phyloP scores from a whole-genome alignment of 495 filamentous ascomycete species.

The Geoglossum glabrum region DNA sequence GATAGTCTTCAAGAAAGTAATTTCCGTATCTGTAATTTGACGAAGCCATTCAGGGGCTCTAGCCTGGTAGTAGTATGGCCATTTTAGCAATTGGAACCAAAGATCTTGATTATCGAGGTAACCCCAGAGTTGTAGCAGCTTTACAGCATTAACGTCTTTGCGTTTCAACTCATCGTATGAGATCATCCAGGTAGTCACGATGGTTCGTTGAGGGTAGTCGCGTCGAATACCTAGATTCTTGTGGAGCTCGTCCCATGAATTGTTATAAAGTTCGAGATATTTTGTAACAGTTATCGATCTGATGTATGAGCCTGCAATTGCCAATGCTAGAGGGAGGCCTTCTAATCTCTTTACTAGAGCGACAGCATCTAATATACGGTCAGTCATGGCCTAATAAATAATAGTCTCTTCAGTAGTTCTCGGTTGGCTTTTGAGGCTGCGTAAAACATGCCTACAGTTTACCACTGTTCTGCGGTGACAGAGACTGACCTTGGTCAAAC shows the following conservation, averaged over 20 bases:
- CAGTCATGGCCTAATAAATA: background rate
- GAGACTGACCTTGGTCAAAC: background rate
- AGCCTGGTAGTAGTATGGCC: conserved; percentile 6
- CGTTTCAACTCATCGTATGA: conserved; percentile 22
- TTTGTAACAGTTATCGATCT: background rate
- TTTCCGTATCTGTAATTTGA: conserved; percentile 12
- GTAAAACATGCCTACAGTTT: background rate
- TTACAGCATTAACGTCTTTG: conserved; percentile 16
- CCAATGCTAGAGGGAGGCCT: background rate
- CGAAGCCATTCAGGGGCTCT: conserved; percentile 15
- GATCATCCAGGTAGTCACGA: conserved; percentile 23
- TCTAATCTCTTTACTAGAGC: background rate
- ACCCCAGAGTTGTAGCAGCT: conserved; percentile 25
- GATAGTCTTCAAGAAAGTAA: conserved; percentile 13
- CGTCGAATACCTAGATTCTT: background rate
- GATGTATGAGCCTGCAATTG: background rate
- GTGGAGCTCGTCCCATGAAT: background rate
- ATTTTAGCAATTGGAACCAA: conserved; percentile 25
- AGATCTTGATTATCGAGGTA: conserved; percentile 30
- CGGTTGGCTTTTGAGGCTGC: background rate
- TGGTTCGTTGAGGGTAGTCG: background rate
- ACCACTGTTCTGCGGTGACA: background rate
- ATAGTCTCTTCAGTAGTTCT: background rate
- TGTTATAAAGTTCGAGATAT: background rate
- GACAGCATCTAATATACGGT: background rate